Evolutionary conservation across 768 basidiomycete genomes (phyloP), one percentile per base, ranked within the genome.

Genomic region (Hericium alpestre): DNA sequence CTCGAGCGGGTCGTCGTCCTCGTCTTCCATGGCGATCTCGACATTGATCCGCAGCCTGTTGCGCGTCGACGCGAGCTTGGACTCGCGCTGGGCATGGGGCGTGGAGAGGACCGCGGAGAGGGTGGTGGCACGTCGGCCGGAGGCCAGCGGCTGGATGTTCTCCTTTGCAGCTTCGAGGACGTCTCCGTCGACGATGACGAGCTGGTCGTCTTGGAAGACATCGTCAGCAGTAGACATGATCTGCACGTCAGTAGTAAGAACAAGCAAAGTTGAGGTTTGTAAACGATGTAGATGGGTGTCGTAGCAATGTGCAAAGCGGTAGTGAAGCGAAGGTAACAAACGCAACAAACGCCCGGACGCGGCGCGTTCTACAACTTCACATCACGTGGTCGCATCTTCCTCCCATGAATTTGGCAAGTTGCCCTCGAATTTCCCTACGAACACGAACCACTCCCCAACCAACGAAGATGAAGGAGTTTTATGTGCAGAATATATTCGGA

Each of bases 151-250:
- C 67, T 88, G 90, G 32, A 92, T 87, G 63, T 92, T 92, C 69
- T 92, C 89, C 66, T 92, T 92, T 12, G 87, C 81, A 3, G 87
- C 87, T 65, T 90, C 87, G 15, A 92, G 76, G 0, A 92, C 73
- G 64, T 90, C 89, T 60, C 82, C 86, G 70, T 92, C 88, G 49
- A 92, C 86, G 48, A 90, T 83, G 22, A 71, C 61, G 0, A 74
- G 69, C 4, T 66, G 62, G 27, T 70, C 65, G 15, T 73, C 74
- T 52, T 61, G 62, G 53, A 74, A 72, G 56, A 80, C 76, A 59
- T 78, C 71, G 8, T 46, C 43, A 11, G 43, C 10, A 46, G n/a
- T 15, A 46, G 43, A n/a, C n/a, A n/a, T 32, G 32, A 32, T 32
- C 1, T 32, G 8, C 32, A 9, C 5, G 32, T 32, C 32, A 32